These are phyloP conservation scores for Pseudisothecium myosuroides DNA, from an alignment of 225 moss, liverwort and hornwort genomes.

Conservation along the genomic window DNA sequence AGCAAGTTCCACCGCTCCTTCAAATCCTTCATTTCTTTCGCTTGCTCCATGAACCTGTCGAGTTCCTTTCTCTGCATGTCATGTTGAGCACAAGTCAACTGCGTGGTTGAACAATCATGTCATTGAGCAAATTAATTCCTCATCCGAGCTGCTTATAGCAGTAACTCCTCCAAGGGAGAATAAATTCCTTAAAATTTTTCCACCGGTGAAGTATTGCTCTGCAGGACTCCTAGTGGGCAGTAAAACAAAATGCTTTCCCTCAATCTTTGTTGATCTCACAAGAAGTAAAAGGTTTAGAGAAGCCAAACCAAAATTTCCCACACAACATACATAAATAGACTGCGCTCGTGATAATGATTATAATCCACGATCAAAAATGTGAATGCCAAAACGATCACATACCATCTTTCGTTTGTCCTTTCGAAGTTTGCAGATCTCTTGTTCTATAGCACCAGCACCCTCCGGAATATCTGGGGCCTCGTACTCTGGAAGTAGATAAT, in stretches of 20 bases:
- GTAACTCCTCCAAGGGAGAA: neutral
- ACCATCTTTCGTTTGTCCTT: constrained; percentile 79
- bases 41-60: constrained; percentile 58
- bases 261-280: neutral
- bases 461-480: constrained; percentile 62
- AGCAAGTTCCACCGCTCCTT: constrained; percentile 88
- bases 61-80: constrained; percentile 59
- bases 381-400: neutral
- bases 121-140: neutral
- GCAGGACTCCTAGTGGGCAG: neutral
- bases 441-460: constrained; percentile 53
- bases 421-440: constrained; percentile 66
- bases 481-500: constrained; percentile 41
- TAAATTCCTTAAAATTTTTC: neutral
- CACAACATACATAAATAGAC: neutral
- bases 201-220: neutral
- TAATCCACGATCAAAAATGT: neutral
- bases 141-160: neutral
- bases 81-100: neutral
- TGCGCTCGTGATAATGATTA: neutral
- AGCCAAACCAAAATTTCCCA: neutral
- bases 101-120: neutral
- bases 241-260: neutral
- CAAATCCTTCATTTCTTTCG: constrained; percentile 77
- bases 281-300: neutral